These are phyloP conservation scores for Trifolium repens DNA, from an alignment of 306 rosid species.

Conservation along the genomic window DNA sequence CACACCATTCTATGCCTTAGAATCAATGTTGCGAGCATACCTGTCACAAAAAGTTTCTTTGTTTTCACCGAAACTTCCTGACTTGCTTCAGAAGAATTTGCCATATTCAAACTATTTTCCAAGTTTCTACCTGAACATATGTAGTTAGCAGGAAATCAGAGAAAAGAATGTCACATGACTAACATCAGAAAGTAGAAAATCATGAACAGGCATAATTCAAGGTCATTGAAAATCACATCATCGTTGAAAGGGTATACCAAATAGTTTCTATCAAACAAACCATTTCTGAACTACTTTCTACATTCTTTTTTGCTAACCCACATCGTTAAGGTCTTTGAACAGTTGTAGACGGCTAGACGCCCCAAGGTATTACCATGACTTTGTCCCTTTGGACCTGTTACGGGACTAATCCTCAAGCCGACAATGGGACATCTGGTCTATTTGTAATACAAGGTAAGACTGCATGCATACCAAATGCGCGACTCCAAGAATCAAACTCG, in stretches of 20 bases:
- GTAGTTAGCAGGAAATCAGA: conserved; percentile 28
- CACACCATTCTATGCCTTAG: neutral
- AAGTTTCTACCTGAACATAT: conserved; percentile 46
- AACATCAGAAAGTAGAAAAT: conserved; percentile 16
- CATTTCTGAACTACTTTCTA: neutral
- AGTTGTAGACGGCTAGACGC: too few species aligned
- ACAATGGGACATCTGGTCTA: too few species aligned
- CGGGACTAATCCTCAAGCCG: too few species aligned
- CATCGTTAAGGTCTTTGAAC: too few species aligned
- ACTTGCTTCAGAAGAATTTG: conserved; percentile 43
- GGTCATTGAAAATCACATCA: neutral
- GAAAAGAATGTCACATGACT: conserved; percentile 16
- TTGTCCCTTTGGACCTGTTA: too few species aligned
- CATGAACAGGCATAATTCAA: conserved; percentile 1
- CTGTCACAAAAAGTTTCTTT: conserved; percentile 59
- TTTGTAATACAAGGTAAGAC: too few species aligned
- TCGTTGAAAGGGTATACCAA: neutral
- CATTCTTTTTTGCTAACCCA: too few species aligned
- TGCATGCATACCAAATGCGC: too few species aligned
- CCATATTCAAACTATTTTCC: conserved; percentile 37
- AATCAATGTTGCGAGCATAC: conserved; percentile 35
- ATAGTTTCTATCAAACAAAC: neutral
- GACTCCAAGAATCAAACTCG: too few species aligned
- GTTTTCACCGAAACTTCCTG: conserved; percentile 45
- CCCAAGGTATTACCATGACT: too few species aligned